Evolutionary conservation across 139 green algal genomes (phyloP).

Genomic region (Raphidocelis subcapitata): DNA sequence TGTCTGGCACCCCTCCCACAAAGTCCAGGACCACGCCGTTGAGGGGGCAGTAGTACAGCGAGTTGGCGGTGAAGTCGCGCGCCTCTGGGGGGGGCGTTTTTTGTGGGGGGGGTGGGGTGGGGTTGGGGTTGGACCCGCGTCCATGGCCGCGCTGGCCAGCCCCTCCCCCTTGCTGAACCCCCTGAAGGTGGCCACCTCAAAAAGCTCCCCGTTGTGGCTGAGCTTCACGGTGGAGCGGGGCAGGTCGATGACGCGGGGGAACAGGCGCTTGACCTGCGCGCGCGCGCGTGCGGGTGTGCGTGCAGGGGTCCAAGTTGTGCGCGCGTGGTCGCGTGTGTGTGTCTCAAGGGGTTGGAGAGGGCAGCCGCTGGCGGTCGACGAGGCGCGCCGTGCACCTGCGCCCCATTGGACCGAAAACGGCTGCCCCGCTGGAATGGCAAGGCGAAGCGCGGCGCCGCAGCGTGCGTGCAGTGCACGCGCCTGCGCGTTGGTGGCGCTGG

Average conservation of each 20-base stretch:
- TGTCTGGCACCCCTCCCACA: slow-evolving; percentile 38
- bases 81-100: slow-evolving; percentile 11
- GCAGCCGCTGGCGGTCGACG: too few relatives aligned
- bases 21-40: slow-evolving; percentile 44
- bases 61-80: slow-evolving; percentile 59
- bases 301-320: background rate
- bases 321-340: too few relatives aligned
- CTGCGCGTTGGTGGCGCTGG: slow-evolving; percentile 23
- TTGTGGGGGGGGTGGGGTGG: background rate
- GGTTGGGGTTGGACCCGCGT: slow-evolving; percentile 16
- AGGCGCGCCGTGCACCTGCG: too few relatives aligned
- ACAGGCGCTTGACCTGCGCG: slow-evolving; percentile 6
- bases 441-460: too few relatives aligned
- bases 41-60: slow-evolving; percentile 46
- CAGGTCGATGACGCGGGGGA: slow-evolving; percentile 9
- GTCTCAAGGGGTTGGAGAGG: too few relatives aligned
- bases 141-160: slow-evolving; percentile 24
- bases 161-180: slow-evolving; percentile 18
- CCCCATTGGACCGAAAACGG: too few relatives aligned
- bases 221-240: slow-evolving; percentile 29
- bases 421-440: too few relatives aligned
- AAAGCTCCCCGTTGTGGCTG: slow-evolving; percentile 11
- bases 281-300: background rate
- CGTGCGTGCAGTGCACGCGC: too few relatives aligned
- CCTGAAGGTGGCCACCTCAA: slow-evolving; percentile 37